Evolutionary conservation across 805 yeast genomes (phyloP).

Genomic region (Zygoascus tannicola): DNA sequence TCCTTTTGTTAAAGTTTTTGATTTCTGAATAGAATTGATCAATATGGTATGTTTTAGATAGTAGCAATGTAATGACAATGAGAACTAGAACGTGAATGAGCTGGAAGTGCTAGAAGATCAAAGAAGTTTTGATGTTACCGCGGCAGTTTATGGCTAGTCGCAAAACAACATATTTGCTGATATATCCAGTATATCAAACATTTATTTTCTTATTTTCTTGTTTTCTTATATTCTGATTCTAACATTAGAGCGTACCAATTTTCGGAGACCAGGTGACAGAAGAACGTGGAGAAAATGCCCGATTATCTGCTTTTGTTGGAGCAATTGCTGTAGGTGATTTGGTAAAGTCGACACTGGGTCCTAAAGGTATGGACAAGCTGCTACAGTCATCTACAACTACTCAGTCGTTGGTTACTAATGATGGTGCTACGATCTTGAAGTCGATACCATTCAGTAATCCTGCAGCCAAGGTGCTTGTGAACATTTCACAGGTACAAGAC

Average conservation of each 20-base stretch:
- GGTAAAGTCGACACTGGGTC: slow-evolving; percentile 90
- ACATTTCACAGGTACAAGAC: slow-evolving; percentile 91
- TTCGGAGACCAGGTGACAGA: slow-evolving; percentile 97
- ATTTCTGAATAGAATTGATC: no score
- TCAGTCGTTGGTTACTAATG: slow-evolving; percentile 79
- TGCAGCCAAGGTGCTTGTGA: slow-evolving; percentile 93
- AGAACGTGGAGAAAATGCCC: slow-evolving; percentile 96
- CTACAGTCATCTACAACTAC: slow-evolving; percentile 80
- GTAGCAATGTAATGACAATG: no score
- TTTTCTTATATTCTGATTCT: background rate
- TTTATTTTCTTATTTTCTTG: background rate
- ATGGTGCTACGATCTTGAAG: slow-evolving; percentile 94
- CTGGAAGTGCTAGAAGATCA: no score
- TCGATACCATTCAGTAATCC: slow-evolving; percentile 94
- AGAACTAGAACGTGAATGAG: no score
- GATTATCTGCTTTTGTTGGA: slow-evolving; percentile 93
- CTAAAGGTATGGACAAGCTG: slow-evolving; percentile 97
- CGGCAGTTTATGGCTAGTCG: no score
- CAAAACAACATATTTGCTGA: no score
- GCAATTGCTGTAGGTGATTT: slow-evolving; percentile 99
- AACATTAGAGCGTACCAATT: slow-evolving; percentile 68
- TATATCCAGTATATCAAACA: background rate
- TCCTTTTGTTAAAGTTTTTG: no score
- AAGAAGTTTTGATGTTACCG: no score
- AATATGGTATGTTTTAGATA: no score